Percentiles rank a stretch among this genome's conserved stretches.
phyloP scores from a whole-genome alignment of 2,329 filamentous ascomycete species.

The Colletotrichum chrysophilum region DNA sequence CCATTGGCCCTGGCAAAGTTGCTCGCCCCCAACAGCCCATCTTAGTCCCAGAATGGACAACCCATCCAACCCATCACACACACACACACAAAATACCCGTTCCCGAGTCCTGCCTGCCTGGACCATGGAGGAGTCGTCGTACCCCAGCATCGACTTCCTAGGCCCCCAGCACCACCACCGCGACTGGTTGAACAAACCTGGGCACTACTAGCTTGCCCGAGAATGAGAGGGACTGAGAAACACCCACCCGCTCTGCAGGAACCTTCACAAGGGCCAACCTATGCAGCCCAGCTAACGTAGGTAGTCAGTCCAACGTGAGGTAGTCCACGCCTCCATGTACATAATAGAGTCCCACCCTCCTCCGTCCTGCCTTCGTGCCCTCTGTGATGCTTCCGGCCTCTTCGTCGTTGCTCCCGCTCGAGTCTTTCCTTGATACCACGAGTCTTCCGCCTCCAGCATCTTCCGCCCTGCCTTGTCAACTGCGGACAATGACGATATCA shows the following conservation, averaged over 20 bases:
- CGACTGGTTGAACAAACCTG: slow-evolving; percentile 15
- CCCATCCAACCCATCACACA: slow-evolving; percentile 7
- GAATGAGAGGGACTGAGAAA: not conserved
- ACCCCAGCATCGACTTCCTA: slow-evolving; percentile 12
- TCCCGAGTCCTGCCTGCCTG: slow-evolving; percentile 20
- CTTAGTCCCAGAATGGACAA: slow-evolving; percentile 7
- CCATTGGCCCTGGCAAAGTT: not conserved
- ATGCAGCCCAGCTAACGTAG: not conserved
- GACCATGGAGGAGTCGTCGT: slow-evolving; percentile 8
- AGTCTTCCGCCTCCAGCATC: not conserved
- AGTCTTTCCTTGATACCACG: slow-evolving; percentile 22
- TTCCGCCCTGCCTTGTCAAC: not conserved
- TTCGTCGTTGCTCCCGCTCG: slow-evolving; percentile 14
- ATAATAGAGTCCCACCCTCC: slow-evolving; percentile 21
- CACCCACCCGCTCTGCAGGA: slow-evolving; percentile 4
- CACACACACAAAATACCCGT: slow-evolving; percentile 12
- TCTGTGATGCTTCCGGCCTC: slow-evolving; percentile 5
- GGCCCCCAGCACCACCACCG: slow-evolving; percentile 1
- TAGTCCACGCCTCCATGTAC: slow-evolving; percentile 13
- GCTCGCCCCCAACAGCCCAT: not conserved
- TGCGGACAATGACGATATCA: slow-evolving; percentile 12
- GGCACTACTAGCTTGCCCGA: not conserved
- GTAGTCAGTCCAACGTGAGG: not conserved
- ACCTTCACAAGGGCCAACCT: not conserved
- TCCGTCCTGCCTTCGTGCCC: not conserved